Evolutionary conservation across 2,329 filamentous ascomycete genomes (phyloP), one percentile per base, ranked within the genome.

Genomic region (Trichophyton rubrum): DNA sequence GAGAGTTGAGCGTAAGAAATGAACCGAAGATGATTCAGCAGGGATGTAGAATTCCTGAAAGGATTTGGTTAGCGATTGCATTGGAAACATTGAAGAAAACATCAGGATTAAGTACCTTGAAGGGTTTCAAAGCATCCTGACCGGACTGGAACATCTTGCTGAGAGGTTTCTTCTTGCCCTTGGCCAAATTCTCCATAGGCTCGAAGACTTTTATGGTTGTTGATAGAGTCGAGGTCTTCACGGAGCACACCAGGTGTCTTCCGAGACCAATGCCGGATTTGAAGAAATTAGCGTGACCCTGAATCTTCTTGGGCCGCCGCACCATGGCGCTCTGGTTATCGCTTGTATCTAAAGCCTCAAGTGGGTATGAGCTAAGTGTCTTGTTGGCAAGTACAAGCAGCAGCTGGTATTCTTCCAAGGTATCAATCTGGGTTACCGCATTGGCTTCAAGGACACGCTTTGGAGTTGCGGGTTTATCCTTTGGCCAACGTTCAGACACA

Each of bases 141-240:
- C 90, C 90, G 66, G 83, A 86, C 63, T 90, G 90, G 76, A 99
- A 92, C 85, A 99, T 95, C 77, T 95, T 96, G 66, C 89, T 87
- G 62, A 99, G 86, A 17, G 93, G 92, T 72, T 96, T 95, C 78
- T 95, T 96, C 79, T 93, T 95, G 62, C 89, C 89, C 77, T 91
- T 93, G 60, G 88, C 87, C 80, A 95, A 87, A 64, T 90, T 88
- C 71, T 97, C 93, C 76, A 95, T 96, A 0, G 93, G 93, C 75
- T 99, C 92, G 74, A 90, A 97, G n/a, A 97, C 93, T 76, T 97
- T 97, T 79, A 99, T 96, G 1, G 92, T 97, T 13, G 90, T 95
- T 59, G 90, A 96, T 35, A 97, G 79, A 2, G 91, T 89, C 17
- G 88, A 92, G 45, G 90, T 95, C 78, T 96, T 97, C 69, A 97